Percentiles rank a stretch among this genome's conserved stretches.
phyloP scores from a whole-genome alignment of 1,284 basidiomycete genomes.

The Kwoniella shivajii region DNA sequence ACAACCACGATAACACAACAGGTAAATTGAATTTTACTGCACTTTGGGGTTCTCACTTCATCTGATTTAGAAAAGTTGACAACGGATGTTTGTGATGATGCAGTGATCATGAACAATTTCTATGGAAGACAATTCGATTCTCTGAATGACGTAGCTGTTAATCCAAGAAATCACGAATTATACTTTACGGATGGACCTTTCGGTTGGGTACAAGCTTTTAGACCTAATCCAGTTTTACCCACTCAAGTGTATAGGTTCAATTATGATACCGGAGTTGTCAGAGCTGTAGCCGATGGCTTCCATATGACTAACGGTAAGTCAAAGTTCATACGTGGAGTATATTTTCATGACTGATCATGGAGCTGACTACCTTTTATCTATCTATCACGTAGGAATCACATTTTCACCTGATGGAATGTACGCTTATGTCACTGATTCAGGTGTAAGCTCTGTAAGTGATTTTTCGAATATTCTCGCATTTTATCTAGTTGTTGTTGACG shows the following conservation, averaged over 20 bases:
- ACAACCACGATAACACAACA: slow-evolving; percentile 64
- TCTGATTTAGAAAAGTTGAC: not conserved
- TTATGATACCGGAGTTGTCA: slow-evolving; percentile 63
- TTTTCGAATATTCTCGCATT: not conserved
- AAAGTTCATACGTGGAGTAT: not conserved
- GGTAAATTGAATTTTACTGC: slow-evolving; percentile 23
- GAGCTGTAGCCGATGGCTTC: slow-evolving; percentile 71
- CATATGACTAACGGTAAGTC: slow-evolving; percentile 47
- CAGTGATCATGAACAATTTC: slow-evolving; percentile 67
- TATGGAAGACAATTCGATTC: slow-evolving; percentile 79
- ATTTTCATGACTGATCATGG: too few species aligned
- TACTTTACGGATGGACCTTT: slow-evolving; percentile 60
- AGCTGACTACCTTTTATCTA: not conserved
- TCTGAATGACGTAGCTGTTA: slow-evolving; percentile 74
- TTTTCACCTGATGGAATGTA: slow-evolving; percentile 67
- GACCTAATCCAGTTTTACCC: slow-evolving; percentile 65
- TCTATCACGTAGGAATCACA: slow-evolving; percentile 64
- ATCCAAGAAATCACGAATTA: slow-evolving; percentile 56
- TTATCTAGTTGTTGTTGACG: slow-evolving; percentile 57
- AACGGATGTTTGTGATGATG: not conserved
- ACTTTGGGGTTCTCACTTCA: not conserved
- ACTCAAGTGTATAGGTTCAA: slow-evolving; percentile 75
- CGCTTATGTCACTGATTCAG: slow-evolving; percentile 64
- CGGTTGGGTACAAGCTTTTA: slow-evolving; percentile 65
- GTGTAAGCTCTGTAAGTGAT: slow-evolving; percentile 11